These are phyloP conservation scores for Silene uniflora DNA, from an alignment of 148 eudicot genomes.

Conservation along the genomic window DNA sequence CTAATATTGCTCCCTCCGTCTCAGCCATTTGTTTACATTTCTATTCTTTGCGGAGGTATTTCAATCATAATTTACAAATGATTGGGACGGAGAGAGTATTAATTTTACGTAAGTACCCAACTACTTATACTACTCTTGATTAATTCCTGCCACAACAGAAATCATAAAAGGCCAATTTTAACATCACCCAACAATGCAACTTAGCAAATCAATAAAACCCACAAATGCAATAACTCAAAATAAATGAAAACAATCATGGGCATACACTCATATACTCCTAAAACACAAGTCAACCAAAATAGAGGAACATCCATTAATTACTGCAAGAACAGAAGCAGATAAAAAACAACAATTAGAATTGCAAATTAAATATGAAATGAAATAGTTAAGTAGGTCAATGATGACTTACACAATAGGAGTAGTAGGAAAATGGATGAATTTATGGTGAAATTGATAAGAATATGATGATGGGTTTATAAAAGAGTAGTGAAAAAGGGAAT, in stretches of 20 bases:
- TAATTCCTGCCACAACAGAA: neutral
- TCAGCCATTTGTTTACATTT: too few relatives aligned
- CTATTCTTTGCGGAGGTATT: too few relatives aligned
- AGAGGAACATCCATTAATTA: neutral
- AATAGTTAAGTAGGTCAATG: constrained; percentile 12
- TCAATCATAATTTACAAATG: too few relatives aligned
- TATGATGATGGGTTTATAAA: neutral
- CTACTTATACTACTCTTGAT: neutral
- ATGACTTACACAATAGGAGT: constrained; percentile 20
- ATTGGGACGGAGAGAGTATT: too few relatives aligned
- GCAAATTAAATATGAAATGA: neutral
- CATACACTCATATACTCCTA: neutral
- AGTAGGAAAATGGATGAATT: constrained; percentile 8
- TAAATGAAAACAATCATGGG: neutral
- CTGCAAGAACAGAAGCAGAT: neutral
- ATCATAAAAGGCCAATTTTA: neutral
- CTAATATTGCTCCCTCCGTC: too few relatives aligned
- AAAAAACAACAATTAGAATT: neutral
- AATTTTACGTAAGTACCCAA: neutral
- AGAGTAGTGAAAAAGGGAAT: neutral
- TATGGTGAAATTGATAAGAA: neutral
- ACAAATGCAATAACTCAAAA: neutral
- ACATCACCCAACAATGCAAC: neutral
- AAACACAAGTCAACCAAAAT: neutral
- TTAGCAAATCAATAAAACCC: neutral